phyloP scores from a whole-genome alignment of 345 rosid species.

The Eucalyptus pauciflora region DNA sequence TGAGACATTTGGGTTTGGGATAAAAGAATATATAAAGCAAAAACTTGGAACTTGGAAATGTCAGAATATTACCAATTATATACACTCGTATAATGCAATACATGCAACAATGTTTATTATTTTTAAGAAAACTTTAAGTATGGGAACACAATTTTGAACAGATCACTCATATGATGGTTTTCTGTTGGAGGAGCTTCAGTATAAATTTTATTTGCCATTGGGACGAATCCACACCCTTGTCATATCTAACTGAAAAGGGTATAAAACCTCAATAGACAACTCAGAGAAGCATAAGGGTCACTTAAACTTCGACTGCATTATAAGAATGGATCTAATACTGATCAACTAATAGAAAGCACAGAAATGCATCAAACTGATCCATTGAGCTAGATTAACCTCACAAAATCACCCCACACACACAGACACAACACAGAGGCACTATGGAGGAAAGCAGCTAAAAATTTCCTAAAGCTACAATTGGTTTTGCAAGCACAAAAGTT shows the following conservation, averaged over 20 bases:
- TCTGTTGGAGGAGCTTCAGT: neutral
- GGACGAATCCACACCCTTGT: neutral
- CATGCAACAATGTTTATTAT: neutral
- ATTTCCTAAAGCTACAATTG: neutral
- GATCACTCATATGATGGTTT: neutral
- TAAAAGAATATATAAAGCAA: neutral
- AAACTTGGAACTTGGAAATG: neutral
- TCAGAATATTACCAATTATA: neutral
- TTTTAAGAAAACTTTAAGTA: neutral
- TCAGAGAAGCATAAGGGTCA: neutral
- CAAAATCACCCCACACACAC: neutral
- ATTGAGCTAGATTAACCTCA: neutral
- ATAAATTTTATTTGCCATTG: neutral
- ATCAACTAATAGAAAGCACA: neutral
- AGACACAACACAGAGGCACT: neutral
- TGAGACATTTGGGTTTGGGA: neutral
- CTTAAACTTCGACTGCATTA: neutral
- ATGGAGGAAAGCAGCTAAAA: neutral
- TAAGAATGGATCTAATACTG: neutral
- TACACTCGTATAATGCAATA: neutral
- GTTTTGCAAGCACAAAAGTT: neutral
- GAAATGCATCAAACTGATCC: neutral
- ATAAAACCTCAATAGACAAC: neutral
- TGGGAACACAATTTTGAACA: neutral
- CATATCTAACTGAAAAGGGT: neutral